phyloP scores from a whole-genome alignment of 1,284 basidiomycete species.

The Gymnopus androsaceus region DNA sequence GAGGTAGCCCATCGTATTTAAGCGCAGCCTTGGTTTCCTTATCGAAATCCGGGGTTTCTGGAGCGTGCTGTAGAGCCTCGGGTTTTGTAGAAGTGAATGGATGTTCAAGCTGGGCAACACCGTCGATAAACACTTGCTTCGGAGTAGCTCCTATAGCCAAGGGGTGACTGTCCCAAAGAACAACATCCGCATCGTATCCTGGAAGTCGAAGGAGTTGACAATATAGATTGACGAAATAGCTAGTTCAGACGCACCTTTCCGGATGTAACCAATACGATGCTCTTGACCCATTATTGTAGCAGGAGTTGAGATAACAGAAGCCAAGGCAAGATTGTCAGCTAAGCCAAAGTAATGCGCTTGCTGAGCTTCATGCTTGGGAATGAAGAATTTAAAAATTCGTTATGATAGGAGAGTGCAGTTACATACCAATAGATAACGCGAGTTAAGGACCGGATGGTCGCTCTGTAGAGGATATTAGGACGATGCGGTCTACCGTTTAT shows the following conservation, averaged over 20 bases:
- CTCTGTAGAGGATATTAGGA: constrained; percentile 45
- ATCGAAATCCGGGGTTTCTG: constrained; percentile 61
- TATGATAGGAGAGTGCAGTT: neutral
- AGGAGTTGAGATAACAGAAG: constrained; percentile 67
- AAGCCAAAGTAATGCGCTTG: constrained; percentile 75
- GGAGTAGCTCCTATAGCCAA: constrained; percentile 64
- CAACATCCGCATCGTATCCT: constrained; percentile 41
- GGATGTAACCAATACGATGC: constrained; percentile 70
- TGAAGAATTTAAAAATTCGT: neutral
- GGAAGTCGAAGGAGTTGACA: neutral
- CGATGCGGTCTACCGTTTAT: too few species aligned
- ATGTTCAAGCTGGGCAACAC: constrained; percentile 51
- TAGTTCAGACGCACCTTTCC: constrained; percentile 45
- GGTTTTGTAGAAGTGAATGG: constrained; percentile 42
- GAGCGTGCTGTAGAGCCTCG: constrained; percentile 45
- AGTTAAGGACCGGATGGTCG: constrained; percentile 74
- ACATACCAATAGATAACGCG: constrained; percentile 64
- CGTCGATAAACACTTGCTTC: constrained; percentile 66
- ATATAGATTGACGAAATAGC: neutral
- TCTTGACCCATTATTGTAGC: constrained; percentile 66
- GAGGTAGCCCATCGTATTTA: constrained; percentile 67
- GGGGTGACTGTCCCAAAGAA: constrained; percentile 68
- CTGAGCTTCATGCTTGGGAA: constrained; percentile 77
- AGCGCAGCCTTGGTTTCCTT: constrained; percentile 54
- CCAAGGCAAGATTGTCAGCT: constrained; percentile 47